Conservation (phyloP, 148 eudicot genomes). For the Spergularia marina region DNA sequence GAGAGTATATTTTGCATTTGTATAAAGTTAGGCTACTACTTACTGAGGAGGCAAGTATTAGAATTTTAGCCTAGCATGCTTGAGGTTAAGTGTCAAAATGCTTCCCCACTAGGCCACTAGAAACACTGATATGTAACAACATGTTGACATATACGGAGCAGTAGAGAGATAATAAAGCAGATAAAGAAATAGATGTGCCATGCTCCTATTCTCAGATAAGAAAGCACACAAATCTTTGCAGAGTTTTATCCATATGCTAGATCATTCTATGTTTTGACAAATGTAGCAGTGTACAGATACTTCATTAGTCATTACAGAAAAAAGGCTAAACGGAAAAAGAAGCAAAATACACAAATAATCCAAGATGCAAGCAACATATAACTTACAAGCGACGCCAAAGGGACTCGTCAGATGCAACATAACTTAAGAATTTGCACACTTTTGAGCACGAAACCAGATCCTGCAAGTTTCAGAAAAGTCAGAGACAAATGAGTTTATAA, state of each 20-base stretch:
- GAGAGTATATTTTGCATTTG: no score
- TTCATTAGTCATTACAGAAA: background rate
- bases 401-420: slow-evolving; percentile 77
- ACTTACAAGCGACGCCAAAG: slow-evolving; percentile 98
- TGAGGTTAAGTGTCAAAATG: no score
- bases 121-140: no score
- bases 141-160: no score
- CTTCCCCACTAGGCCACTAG: no score
- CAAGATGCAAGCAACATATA: background rate
- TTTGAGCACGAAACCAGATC: slow-evolving; percentile 81
- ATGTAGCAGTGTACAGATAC: background rate
- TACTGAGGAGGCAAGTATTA: no score
- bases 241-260: background rate
- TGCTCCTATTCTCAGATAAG: no score
- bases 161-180: no score
- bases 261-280: background rate
- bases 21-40: no score
- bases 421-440: slow-evolving; percentile 77
- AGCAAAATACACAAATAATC: background rate
- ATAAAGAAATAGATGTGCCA: no score
- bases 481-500: background rate
- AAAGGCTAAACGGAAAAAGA: background rate
- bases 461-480: slow-evolving; percentile 35
- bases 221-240: background rate
- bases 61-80: no score